A percentile compares a stretch with the other conserved stretches of the same genome.
phyloP scores from a whole-genome alignment of 208 protist genomes.

The Trypanosoma brucei region DNA sequence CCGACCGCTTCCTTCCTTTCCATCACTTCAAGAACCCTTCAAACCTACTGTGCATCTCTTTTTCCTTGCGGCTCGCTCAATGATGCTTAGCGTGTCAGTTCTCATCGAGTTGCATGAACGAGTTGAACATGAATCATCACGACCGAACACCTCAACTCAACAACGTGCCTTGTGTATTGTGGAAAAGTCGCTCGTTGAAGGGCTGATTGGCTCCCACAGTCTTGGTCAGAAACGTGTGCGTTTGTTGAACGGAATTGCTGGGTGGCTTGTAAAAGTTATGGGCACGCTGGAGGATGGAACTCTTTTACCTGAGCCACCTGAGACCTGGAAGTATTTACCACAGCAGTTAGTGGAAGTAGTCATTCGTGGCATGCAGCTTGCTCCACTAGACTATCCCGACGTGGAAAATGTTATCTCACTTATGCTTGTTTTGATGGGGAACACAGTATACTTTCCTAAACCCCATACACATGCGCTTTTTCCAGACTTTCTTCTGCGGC shows the following conservation, averaged over 20 bases:
- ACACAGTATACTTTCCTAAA: constrained; percentile 86
- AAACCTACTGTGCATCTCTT: constrained; percentile 75
- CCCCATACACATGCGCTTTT: constrained; percentile 87
- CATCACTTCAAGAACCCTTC: constrained; percentile 33
- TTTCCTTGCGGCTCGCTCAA: constrained; percentile 61
- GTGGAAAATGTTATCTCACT: constrained; percentile 70
- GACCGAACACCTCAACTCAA: constrained; percentile 38
- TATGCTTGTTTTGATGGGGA: constrained; percentile 89
- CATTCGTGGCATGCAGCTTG: constrained; percentile 58
- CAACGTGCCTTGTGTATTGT: constrained; percentile 45
- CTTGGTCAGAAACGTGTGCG: constrained; percentile 48
- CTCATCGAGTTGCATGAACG: constrained; percentile 70
- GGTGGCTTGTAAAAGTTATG: constrained; percentile 82
- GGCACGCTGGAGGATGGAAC: constrained; percentile 31
- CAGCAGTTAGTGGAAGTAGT: constrained; percentile 81
- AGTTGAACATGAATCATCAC: constrained; percentile 36
- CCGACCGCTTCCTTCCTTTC: constrained; percentile 46
- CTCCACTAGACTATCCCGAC: constrained; percentile 45
- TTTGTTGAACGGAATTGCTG: constrained; percentile 65
- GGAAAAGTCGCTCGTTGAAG: constrained; percentile 59
- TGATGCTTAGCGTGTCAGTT: constrained; percentile 41
- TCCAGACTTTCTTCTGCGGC: constrained; percentile 48
- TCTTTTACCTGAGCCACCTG: constrained; percentile 43
- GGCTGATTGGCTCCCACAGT: constrained; percentile 39
- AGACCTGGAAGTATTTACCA: constrained; percentile 75